phyloP scores from a whole-genome alignment of 768 basidiomycete species.

The Psilocybe tampanensis region DNA sequence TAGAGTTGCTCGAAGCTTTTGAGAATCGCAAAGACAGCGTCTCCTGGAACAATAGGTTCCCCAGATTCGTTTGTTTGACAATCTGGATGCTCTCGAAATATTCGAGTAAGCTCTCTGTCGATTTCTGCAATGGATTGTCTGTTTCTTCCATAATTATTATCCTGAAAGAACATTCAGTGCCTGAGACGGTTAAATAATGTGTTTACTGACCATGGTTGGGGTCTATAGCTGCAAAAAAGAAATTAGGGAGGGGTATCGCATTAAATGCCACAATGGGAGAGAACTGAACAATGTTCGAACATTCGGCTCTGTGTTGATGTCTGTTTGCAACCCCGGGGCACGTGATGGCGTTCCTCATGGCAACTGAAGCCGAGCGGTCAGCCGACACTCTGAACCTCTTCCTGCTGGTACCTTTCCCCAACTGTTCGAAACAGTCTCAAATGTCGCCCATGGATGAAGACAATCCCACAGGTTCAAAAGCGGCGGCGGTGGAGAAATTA shows the following conservation, averaged over 20 bases:
- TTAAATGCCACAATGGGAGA: conserved; percentile 19
- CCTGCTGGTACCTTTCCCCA: background rate
- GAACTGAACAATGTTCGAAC: conserved; percentile 14
- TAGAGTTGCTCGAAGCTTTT: conserved; percentile 62
- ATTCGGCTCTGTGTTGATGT: conserved; percentile 9
- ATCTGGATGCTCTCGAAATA: conserved; percentile 68
- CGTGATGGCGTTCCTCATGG: conserved; percentile 18
- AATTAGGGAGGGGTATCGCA: conserved; percentile 19
- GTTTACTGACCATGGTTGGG: conserved; percentile 25
- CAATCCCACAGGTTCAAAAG: conserved; percentile 10
- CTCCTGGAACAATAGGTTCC: conserved; percentile 68
- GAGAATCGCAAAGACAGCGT: conserved; percentile 72
- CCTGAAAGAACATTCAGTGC: conserved; percentile 9
- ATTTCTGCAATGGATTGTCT: conserved; percentile 74
- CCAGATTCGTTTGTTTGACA: conserved; percentile 59
- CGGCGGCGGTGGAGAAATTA: conserved; percentile 26
- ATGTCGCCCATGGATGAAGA: conserved; percentile 19
- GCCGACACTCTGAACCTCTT: conserved; percentile 1
- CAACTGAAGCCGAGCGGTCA: background rate
- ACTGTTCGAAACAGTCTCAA: background rate
- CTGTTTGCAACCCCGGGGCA: conserved; percentile 18
- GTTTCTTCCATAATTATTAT: conserved; percentile 53
- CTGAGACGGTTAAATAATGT: background rate
- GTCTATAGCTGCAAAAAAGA: conserved; percentile 9
- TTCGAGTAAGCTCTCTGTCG: conserved; percentile 64